Percentiles rank a stretch among this genome's conserved stretches.
These are phyloP conservation scores for Corynascus novoguineensis DNA, from an alignment of 495 filamentous ascomycete species.

Conservation along the genomic window DNA sequence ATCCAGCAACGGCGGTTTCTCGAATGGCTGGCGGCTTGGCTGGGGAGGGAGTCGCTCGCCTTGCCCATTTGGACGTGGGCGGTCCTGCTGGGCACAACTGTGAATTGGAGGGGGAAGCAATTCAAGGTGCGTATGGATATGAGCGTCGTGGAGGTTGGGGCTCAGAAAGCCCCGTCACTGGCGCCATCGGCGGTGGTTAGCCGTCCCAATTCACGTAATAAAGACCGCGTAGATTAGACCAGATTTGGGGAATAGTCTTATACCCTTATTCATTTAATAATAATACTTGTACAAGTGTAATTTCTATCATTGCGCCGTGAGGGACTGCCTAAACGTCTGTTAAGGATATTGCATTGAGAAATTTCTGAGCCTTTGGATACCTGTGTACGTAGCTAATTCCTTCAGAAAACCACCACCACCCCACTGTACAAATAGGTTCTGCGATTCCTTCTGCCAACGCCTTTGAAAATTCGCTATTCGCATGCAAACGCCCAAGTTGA, in stretches of 20 bases:
- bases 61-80: conserved; percentile 86
- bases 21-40: conserved; percentile 77
- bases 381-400: too few relatives aligned
- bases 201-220: conserved; percentile 20
- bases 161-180: neutral
- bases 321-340: neutral
- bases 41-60: conserved; percentile 75
- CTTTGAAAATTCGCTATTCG: too few relatives aligned
- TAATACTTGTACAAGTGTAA: neutral
- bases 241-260: conserved; percentile 1
- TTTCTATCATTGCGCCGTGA: too few relatives aligned
- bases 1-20: conserved; percentile 50
- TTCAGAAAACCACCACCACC: too few relatives aligned
- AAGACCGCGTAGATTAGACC: conserved; percentile 30
- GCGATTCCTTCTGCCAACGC: too few relatives aligned
- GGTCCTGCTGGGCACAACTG: conserved; percentile 73
- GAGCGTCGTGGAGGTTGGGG: conserved; percentile 54
- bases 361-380: too few relatives aligned
- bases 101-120: conserved; percentile 76
- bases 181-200: conserved; percentile 3
- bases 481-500: too few relatives aligned
- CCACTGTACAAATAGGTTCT: too few relatives aligned
- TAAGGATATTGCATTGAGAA: too few relatives aligned
- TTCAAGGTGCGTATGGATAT: conserved; percentile 85
- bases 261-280: conserved; percentile 11